A percentile compares a stretch with the other conserved stretches of the same genome.
phyloP scores from a whole-genome alignment of 2,329 filamentous ascomycete genomes.

The Aspergillus nomiae region DNA sequence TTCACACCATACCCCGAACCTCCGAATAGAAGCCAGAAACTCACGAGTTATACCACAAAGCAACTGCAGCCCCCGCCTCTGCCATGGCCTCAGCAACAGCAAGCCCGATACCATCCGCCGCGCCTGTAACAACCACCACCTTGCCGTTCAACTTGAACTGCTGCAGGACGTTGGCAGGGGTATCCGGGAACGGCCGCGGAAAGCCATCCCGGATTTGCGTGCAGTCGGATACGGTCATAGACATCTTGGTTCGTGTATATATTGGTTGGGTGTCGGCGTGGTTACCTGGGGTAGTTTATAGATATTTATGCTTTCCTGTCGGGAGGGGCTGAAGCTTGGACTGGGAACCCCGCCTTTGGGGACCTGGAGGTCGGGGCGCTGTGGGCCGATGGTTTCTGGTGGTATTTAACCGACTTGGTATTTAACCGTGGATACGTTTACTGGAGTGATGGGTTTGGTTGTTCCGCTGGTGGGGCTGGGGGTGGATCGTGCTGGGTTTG shows the following conservation, averaged over 20 bases:
- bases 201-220: conserved; percentile 34
- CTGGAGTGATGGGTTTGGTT: too few relatives aligned
- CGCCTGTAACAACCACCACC: conserved; percentile 47
- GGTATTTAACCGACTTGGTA: neutral
- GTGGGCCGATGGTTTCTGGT: neutral
- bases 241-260: conserved; percentile 32
- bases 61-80: conserved; percentile 49
- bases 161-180: conserved; percentile 47
- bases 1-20: neutral
- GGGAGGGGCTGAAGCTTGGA: too few relatives aligned
- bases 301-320: neutral
- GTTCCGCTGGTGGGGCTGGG: too few relatives aligned
- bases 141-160: conserved; percentile 48
- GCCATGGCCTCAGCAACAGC: conserved; percentile 51
- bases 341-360: neutral
- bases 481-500: neutral
- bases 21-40: neutral
- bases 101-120: conserved; percentile 49
- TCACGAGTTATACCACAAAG: conserved; percentile 44
- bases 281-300: neutral
- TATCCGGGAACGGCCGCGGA: conserved; percentile 42
- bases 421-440: neutral
- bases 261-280: neutral
- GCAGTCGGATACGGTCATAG: conserved; percentile 40
- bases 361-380: neutral